Conservation (phyloP, 257 asterid genomes). For the Hygrophila difformis region DNA sequence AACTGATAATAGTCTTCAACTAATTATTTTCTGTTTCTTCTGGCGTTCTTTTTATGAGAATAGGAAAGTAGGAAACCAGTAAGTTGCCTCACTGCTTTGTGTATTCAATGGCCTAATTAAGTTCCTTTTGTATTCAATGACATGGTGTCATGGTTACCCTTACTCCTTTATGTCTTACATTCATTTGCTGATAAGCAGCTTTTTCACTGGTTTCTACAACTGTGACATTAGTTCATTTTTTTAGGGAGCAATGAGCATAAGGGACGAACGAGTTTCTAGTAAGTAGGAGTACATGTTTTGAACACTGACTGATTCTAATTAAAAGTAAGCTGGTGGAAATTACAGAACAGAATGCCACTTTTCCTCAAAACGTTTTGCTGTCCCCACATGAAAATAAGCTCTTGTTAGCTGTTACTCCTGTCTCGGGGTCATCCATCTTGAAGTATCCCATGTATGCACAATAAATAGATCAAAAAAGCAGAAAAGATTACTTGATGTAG, state of each 20-base stretch:
- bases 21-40: too few relatives aligned
- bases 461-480: too few relatives aligned
- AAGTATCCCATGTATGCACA: neutral
- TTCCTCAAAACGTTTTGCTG: neutral
- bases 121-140: neutral
- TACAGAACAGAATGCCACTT: neutral
- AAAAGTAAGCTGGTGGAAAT: neutral
- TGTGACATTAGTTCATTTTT: slow-evolving; percentile 1
- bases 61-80: too few relatives aligned
- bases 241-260: neutral
- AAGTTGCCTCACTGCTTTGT: too few relatives aligned
- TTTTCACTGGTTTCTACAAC: neutral
- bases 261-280: neutral
- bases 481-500: too few relatives aligned
- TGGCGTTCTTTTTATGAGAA: too few relatives aligned
- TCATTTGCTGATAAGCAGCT: neutral
- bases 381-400: neutral
- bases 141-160: neutral
- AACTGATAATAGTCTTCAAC: too few relatives aligned
- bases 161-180: too few relatives aligned
- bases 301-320: neutral
- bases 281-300: neutral
- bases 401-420: neutral
- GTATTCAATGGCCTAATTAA: too few relatives aligned
- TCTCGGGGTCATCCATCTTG: neutral